Evolutionary conservation across 805 yeast species (phyloP).

Genomic region (Ogataea trehaloabstinens): DNA sequence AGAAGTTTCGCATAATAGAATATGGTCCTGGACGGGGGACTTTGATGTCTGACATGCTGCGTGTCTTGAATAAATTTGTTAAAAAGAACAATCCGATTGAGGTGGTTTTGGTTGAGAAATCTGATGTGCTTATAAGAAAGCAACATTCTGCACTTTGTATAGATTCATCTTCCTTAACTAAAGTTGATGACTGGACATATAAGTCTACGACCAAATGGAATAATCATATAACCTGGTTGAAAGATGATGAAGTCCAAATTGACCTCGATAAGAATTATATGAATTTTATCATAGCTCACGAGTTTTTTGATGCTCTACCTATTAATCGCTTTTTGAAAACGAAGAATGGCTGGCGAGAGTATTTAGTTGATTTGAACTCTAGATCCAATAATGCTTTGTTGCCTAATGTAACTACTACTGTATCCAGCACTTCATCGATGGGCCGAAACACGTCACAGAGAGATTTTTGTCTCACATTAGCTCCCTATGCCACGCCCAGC

Average conservation of each 20-base stretch:
- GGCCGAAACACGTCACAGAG: constrained; percentile 6
- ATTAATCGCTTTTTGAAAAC: constrained; percentile 65
- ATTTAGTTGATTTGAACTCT: constrained; percentile 55
- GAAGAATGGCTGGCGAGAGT: constrained; percentile 75
- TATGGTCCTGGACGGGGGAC: constrained; percentile 89
- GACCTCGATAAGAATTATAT: constrained; percentile 30
- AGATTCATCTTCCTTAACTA: constrained; percentile 2
- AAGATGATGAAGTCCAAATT: constrained; percentile 51
- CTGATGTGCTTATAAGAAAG: constrained; percentile 55
- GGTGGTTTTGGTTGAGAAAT: constrained; percentile 67
- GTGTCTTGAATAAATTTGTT: constrained; percentile 42
- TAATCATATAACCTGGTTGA: constrained; percentile 53
- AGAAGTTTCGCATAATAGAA: constrained; percentile 57
- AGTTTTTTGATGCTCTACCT: constrained; percentile 85
- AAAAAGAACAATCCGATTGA: constrained; percentile 36
- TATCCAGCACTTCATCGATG: constrained; percentile 4
- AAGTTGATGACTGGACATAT: constrained; percentile 34
- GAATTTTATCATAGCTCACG: constrained; percentile 76
- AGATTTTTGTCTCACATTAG: constrained; percentile 54
- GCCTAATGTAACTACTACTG: constrained; percentile 21
- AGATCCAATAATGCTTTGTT: constrained; percentile 11
- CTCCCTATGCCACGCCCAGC: constrained; percentile 61
- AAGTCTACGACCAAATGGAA: constrained; percentile 49
- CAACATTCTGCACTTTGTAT: constrained; percentile 54
- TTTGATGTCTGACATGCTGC: constrained; percentile 62